These are phyloP conservation scores for Kockiozyma suomiensis DNA, from an alignment of 805 yeast genomes.

Conservation along the genomic window DNA sequence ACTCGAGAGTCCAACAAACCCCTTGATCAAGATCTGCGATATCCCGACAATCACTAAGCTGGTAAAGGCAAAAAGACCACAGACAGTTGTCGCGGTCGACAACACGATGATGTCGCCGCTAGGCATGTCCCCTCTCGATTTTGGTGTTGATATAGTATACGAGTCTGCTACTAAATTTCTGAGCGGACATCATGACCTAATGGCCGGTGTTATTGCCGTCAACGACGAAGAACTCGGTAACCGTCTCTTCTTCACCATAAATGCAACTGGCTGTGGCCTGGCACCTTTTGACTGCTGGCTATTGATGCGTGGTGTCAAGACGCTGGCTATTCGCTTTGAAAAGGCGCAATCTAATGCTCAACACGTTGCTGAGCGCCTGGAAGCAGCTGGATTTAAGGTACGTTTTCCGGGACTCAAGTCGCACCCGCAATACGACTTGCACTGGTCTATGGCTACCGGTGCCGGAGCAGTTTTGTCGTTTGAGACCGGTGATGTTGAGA, in stretches of 20 bases:
- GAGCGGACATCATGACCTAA: constrained; percentile 77
- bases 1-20: constrained; percentile 92
- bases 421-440: constrained; percentile 82
- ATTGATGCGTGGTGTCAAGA: constrained; percentile 82
- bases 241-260: constrained; percentile 71
- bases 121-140: constrained; percentile 78
- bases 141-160: constrained; percentile 88
- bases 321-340: constrained; percentile 81
- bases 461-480: constrained; percentile 88
- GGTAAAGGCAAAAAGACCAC: constrained; percentile 70
- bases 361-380: constrained; percentile 73
- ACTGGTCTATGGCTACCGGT: constrained; percentile 74
- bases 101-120: constrained; percentile 97
- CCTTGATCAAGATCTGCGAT: constrained; percentile 85
- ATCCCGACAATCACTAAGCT: constrained; percentile 64
- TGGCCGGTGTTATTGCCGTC: constrained; percentile 91
- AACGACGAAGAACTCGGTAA: constrained; percentile 66
- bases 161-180: constrained; percentile 92
- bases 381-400: constrained; percentile 68
- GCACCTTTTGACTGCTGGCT: constrained; percentile 95
- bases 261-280: constrained; percentile 88
- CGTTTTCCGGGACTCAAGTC: constrained; percentile 82
- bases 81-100: constrained; percentile 78
- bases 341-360: constrained; percentile 83
- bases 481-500: constrained; percentile 75